These are phyloP conservation scores for Pisolithus tinctorius DNA, from an alignment of 768 basidiomycete species.

Conservation along the genomic window DNA sequence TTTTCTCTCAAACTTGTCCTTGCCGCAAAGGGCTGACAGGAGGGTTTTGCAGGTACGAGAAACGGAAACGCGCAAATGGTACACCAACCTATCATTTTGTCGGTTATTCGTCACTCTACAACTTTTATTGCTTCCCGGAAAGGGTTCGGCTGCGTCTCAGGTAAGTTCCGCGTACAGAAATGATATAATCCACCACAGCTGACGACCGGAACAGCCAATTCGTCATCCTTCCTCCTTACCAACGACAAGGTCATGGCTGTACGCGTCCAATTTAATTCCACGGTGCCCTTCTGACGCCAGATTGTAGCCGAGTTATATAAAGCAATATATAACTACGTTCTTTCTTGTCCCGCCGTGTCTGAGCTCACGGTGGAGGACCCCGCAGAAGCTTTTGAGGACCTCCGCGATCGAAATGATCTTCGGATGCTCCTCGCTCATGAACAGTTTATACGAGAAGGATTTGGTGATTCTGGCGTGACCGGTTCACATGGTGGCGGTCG, in stretches of 20 bases:
- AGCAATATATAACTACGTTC: constrained; percentile 73
- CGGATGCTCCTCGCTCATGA: constrained; percentile 61
- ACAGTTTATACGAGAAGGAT: constrained; percentile 67
- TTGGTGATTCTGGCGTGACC: constrained; percentile 32
- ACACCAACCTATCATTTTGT: constrained; percentile 79
- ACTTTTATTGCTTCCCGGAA: constrained; percentile 95
- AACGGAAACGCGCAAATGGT: constrained; percentile 56
- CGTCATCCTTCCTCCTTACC: constrained; percentile 85
- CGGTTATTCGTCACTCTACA: constrained; percentile 91
- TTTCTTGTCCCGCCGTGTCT: constrained; percentile 61
- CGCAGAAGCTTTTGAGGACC: constrained; percentile 94
- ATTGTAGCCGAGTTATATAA: constrained; percentile 75
- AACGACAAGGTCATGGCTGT: constrained; percentile 89
- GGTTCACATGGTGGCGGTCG: constrained; percentile 45
- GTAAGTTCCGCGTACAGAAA: constrained; percentile 31
- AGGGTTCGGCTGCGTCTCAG: constrained; percentile 81
- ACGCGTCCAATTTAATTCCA: constrained; percentile 24
- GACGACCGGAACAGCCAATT: constrained; percentile 62
- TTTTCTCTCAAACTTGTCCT: constrained; percentile 7
- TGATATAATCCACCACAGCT: not conserved
- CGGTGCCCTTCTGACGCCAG: not conserved
- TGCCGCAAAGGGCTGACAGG: not conserved
- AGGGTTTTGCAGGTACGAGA: constrained; percentile 61
- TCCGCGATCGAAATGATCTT: constrained; percentile 89
- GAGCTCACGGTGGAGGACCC: constrained; percentile 98